Percentiles rank a stretch among this genome's conserved stretches.
These are phyloP conservation scores for Podosphaera xanthii DNA, from an alignment of 2,329 filamentous ascomycete species.

Conservation along the genomic window DNA sequence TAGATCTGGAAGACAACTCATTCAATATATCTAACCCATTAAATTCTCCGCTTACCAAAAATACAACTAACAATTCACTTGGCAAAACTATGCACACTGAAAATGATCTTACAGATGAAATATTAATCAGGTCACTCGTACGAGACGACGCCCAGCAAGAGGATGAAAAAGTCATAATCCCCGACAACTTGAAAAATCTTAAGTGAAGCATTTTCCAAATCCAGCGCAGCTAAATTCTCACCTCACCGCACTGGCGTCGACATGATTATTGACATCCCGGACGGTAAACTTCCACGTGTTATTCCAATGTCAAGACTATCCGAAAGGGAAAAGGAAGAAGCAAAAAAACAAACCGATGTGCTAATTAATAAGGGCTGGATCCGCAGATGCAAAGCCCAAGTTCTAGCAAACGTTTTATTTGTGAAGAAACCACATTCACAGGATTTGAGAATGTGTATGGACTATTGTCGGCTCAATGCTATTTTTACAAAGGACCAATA, in stretches of 20 bases:
- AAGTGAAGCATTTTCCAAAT: background rate
- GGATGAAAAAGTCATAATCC: background rate
- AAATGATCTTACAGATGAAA: too few species aligned
- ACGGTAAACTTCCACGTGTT: background rate
- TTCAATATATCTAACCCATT: too few species aligned
- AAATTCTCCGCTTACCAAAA: too few species aligned
- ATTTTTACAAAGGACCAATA: background rate
- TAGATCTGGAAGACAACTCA: too few species aligned
- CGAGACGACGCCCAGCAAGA: background rate
- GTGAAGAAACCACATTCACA: background rate
- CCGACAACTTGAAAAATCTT: background rate
- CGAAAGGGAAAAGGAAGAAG: background rate
- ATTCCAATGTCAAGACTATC: background rate
- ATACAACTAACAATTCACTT: too few species aligned
- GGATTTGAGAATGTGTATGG: background rate
- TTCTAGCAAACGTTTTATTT: background rate
- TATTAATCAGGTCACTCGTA: too few species aligned
- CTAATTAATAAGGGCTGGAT: background rate
- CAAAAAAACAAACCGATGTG: background rate
- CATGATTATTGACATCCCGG: background rate
- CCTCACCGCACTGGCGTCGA: background rate
- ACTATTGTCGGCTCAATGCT: background rate
- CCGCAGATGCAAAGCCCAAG: background rate
- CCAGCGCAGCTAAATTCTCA: background rate
- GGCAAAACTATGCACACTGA: too few species aligned